Evolutionary conservation across 2,329 filamentous ascomycete species (phyloP).

Genomic region (Penicillium occitanis): DNA sequence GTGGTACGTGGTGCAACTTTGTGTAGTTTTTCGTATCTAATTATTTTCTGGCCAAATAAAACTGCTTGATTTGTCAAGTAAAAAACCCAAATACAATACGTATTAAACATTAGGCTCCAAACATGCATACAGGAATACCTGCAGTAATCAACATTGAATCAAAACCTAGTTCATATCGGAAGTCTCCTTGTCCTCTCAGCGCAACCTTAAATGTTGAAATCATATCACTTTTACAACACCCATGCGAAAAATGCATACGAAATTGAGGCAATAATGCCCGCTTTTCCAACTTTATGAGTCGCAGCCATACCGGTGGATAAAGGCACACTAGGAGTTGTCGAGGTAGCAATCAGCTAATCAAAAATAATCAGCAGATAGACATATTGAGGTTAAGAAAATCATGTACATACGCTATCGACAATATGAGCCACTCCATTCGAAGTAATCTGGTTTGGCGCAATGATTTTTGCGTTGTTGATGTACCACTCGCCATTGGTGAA

Average conservation of each 20-base stretch:
- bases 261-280: not conserved
- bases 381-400: not conserved
- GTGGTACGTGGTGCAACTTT: not conserved
- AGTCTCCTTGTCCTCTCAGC: not conserved
- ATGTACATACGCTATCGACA: conserved; percentile 13
- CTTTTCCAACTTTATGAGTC: not conserved
- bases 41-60: not conserved
- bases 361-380: not conserved
- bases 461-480: conserved; percentile 17
- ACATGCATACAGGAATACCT: not conserved
- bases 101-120: conserved; percentile 2
- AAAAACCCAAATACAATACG: not conserved
- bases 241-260: not conserved
- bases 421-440: conserved; percentile 14
- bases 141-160: not conserved
- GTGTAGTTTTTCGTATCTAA: not conserved
- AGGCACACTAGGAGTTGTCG: conserved; percentile 4
- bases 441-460: conserved; percentile 10
- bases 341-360: conserved; percentile 5
- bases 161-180: not conserved
- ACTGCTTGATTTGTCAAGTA: not conserved
- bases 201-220: not conserved
- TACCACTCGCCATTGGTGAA: conserved; percentile 9
- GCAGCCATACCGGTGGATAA: conserved; percentile 2
- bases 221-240: not conserved